Base-by-base conservation (phyloP, 1,284 basidiomycete species). In the Boletus sp. region DNA sequence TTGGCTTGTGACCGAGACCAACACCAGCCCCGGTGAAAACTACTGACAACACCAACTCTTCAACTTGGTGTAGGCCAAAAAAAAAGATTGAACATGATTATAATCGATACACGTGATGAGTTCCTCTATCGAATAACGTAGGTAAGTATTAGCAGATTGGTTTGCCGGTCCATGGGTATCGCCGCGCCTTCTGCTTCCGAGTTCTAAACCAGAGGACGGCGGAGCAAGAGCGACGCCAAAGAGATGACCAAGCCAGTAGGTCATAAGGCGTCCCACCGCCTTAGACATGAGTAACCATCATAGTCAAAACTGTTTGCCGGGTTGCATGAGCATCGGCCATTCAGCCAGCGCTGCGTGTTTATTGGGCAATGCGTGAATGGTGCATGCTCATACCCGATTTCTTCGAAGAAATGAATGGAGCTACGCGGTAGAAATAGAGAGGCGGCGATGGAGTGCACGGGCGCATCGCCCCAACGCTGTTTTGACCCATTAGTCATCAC, bases 391-490 rank as follows among this genome's bases (percentile, higher is more conserved):
- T 83, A 85, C 10, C 66, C 64, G 34, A 64, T 70, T 32, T 82
- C 78, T 12, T 75, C 64, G 64, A 91, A 90, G 69, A 88, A 90
- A 60, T 90, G 85, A 23, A 91, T 72, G 56, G 89, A 78, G 48
- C 81, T 76, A 59, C 78, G 82, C 23, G 72, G 68, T 3, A 82
- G 76, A 62, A 92, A 90, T 16, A 92, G 62, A 0, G 84, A 76
- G 0, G 80, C 88, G 4, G 85, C 90, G 46, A 93, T 90, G 46
- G 82, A 87, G 60, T 92, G 90, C 6, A 93, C 82, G 1, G 90
- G 91, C 8, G 92, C 91, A 64, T 94, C 91, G 42, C 91, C 91
- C 90, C 88, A 90, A 44, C 88, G 75, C 76, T 83, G 52, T 48
- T 45, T 48, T 42, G 9, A 50, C 23, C 17, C 8, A 41, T 59